These are phyloP conservation scores for Lactarius deliciosus DNA, from an alignment of 768 basidiomycete species.

Conservation along the genomic window DNA sequence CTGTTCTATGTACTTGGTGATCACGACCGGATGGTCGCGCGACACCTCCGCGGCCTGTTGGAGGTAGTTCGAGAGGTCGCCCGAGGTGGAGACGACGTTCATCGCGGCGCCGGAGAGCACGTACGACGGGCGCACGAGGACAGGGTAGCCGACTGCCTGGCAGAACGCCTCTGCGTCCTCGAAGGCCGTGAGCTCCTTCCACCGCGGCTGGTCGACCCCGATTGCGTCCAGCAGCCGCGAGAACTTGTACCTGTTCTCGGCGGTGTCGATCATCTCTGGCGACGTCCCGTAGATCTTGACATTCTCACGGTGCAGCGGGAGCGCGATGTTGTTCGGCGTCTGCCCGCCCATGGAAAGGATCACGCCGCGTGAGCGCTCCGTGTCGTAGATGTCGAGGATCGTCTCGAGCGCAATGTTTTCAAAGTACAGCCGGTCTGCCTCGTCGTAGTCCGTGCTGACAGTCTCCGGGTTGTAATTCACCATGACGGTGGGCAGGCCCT, in stretches of 20 bases:
- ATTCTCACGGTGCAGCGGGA: conserved; percentile 93
- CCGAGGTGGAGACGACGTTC: conserved; percentile 95
- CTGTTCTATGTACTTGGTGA: conserved; percentile 98
- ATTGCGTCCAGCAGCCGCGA: conserved; percentile 96
- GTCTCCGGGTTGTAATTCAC: conserved; percentile 99
- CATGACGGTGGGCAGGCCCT: conserved; percentile 95
- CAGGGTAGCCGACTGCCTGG: conserved; percentile 89
- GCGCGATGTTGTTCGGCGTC: conserved; percentile 97
- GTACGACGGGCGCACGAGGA: conserved; percentile 95
- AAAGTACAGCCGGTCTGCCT: conserved; percentile 97
- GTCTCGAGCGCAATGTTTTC: conserved; percentile 98
- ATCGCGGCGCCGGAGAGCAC: conserved; percentile 99
- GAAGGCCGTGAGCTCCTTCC: conserved; percentile 95
- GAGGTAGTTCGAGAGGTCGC: conserved; percentile 90
- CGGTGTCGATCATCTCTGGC: conserved; percentile 99
- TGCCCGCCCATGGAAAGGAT: conserved; percentile 99
- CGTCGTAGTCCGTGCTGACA: conserved; percentile 98
- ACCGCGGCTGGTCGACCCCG: conserved; percentile 95
- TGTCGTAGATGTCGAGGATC: conserved; percentile 95
- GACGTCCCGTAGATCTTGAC: conserved; percentile 99
- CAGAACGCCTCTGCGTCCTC: conserved; percentile 89
- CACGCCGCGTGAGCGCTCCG: conserved; percentile 84
- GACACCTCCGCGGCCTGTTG: conserved; percentile 96
- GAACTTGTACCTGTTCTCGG: conserved; percentile 99
- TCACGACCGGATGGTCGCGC: conserved; percentile 94